Base-by-base conservation (phyloP, 192 early-diverging fungal genomes). In the Coemansia sp. region DNA sequence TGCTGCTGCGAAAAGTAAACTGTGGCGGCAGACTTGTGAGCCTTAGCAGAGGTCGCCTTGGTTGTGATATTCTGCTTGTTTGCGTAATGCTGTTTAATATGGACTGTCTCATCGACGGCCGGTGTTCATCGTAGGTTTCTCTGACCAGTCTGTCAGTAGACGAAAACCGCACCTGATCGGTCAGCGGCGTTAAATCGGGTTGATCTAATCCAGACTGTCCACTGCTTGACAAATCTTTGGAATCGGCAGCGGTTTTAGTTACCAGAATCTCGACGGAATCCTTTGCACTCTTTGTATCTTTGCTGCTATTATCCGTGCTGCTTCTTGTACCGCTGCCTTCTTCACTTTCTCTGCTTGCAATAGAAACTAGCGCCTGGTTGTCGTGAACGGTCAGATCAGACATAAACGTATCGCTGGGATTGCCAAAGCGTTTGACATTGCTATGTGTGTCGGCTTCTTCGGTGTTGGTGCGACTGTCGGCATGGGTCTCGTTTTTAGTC, bases 21-120 rank as follows among this genome's bases (percentile, higher is more conserved):
- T 58, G 71, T 0, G 71, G 55, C 7, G 67, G 71, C 12, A 79
- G 48, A 33, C 38, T 67, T 30, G 48, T 38, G 3, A 79, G 64
- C 38, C 56, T 49, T 4, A 72, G 59, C 48, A 72, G 22, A n/a
- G 58, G 57, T n/a, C 49, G 58, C 31, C 42, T 61, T 20, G 42
- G 25, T 40, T 60, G 71, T 25, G 25, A 51, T 38, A 38, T 38
- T 4, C 12, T 56, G 60, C 59, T 62, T 56, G 18, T 38, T 38
- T 38, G 36, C 36, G 36, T 48, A 29, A 30, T 33, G 50, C 49
- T 61, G 30, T 38, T 38, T 38, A 38, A 10, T 10, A 38, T 38
- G 36, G 36, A 38, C 36, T 38, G 36, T 10, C 5, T 4, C 36
- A 38, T 4, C 36, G 10, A 10, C 10, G 36, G 36, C 36, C 10